phyloP scores from a whole-genome alignment of 2,329 filamentous ascomycete genomes.

The Chaetomiaceae sp. region DNA sequence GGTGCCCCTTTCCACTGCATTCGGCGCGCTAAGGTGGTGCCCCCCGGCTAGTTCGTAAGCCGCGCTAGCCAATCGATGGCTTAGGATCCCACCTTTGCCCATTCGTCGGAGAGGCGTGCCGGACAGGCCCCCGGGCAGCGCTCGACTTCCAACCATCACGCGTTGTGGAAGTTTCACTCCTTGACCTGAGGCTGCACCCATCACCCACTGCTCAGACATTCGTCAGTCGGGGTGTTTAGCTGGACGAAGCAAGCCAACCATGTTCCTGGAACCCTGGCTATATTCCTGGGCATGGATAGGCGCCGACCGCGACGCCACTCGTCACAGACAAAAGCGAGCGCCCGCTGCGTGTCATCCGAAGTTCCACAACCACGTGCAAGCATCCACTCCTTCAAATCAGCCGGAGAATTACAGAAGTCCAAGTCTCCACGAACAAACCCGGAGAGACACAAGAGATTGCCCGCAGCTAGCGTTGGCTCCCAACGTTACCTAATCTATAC shows the following conservation, averaged over 20 bases:
- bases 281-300: background rate
- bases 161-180: background rate
- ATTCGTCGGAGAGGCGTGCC: background rate
- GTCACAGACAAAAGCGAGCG: background rate
- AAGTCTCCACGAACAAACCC: no score
- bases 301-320: background rate
- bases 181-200: no score
- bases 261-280: no score
- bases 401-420: background rate
- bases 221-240: background rate
- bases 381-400: background rate
- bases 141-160: background rate
- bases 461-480: no score
- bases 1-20: constrained; percentile 19
- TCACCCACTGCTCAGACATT: background rate
- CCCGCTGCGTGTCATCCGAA: constrained; percentile 1
- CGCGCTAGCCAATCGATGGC: constrained; percentile 13
- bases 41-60: background rate
- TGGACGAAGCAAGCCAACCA: no score
- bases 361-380: constrained; percentile 17
- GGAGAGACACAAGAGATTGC: no score
- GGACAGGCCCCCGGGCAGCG: background rate
- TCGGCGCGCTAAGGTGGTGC: background rate
- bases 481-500: no score
- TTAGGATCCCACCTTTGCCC: background rate